phyloP scores from a whole-genome alignment of 2,329 filamentous ascomycete species.

The Beauveria medogensis region DNA sequence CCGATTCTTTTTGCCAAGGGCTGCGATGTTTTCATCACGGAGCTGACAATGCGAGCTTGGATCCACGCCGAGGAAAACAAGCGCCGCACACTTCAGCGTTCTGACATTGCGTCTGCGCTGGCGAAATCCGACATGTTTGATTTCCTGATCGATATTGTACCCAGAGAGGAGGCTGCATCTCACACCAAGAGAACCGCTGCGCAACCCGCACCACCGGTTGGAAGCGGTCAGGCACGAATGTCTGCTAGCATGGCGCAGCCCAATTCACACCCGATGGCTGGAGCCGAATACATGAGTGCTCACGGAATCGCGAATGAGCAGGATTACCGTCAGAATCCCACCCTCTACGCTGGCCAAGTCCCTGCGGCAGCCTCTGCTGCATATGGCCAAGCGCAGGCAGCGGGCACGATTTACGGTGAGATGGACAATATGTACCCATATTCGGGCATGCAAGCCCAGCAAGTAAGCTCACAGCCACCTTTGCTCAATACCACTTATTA shows the following conservation, averaged over 20 bases:
- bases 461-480: constrained; percentile 45
- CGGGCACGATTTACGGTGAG: constrained; percentile 63
- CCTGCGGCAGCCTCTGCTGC: constrained; percentile 62
- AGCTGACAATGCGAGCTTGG: constrained; percentile 98
- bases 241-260: constrained; percentile 42
- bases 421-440: constrained; percentile 84
- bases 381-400: constrained; percentile 69
- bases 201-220: constrained; percentile 39
- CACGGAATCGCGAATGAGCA: constrained; percentile 60
- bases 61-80: constrained; percentile 99
- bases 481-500: constrained; percentile 6
- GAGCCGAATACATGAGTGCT: constrained; percentile 54
- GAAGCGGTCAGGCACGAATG: constrained; percentile 43
- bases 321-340: constrained; percentile 70
- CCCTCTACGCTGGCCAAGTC: constrained; percentile 76
- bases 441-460: constrained; percentile 70
- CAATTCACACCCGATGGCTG: constrained; percentile 49
- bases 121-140: constrained; percentile 99
- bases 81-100: constrained; percentile 85
- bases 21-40: constrained; percentile 98
- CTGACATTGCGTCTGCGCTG: constrained; percentile 90
- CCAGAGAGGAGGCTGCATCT: constrained; percentile 81
- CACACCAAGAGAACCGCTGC: constrained; percentile 69
- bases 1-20: constrained; percentile 97
- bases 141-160: constrained; percentile 97